Evolutionary conservation across 306 rosid genomes (phyloP).

Genomic region (Vicia faba): DNA sequence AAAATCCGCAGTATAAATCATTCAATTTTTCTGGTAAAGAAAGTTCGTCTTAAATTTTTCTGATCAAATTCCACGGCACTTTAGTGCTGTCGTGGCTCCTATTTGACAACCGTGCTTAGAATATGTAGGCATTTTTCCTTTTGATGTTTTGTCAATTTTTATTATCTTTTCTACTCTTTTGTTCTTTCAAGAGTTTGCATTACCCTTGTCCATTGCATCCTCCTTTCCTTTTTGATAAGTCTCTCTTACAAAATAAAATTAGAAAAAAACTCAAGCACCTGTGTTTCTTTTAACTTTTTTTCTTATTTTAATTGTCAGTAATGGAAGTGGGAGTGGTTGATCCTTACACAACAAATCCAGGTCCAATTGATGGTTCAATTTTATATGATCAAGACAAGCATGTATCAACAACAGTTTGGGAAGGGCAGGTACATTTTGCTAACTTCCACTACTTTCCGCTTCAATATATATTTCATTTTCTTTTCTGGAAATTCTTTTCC

Average conservation of each 20-base stretch:
- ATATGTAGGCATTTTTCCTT: slow-evolving; percentile 11
- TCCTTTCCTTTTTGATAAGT: background rate
- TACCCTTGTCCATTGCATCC: background rate
- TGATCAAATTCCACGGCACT: too few species aligned
- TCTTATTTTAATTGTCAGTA: slow-evolving; percentile 36
- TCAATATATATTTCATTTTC: background rate
- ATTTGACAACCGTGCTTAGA: background rate
- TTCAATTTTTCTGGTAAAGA: slow-evolving; percentile 39
- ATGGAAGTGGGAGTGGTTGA: slow-evolving; percentile 73
- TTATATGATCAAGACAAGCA: slow-evolving; percentile 99
- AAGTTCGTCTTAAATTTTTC: slow-evolving; percentile 7
- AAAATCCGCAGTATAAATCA: slow-evolving; percentile 33
- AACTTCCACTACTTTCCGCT: slow-evolving; percentile 23
- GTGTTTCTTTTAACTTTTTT: slow-evolving; percentile 18
- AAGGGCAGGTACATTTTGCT: slow-evolving; percentile 80
- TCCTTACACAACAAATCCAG: slow-evolving; percentile 86
- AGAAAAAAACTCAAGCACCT: slow-evolving; percentile 5
- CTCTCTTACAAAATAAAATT: slow-evolving; percentile 11
- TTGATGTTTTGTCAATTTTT: slow-evolving; percentile 23
- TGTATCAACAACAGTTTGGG: slow-evolving; percentile 97
- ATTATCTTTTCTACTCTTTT: slow-evolving; percentile 1
- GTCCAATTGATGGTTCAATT: slow-evolving; percentile 86
- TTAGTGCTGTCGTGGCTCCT: too few species aligned
- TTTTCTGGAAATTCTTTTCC: slow-evolving; percentile 3
- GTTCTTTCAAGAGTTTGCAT: slow-evolving; percentile 1